These are phyloP conservation scores for Syncephalastrum racemosum DNA, from an alignment of 371 early-diverging fungal species.

Conservation along the genomic window DNA sequence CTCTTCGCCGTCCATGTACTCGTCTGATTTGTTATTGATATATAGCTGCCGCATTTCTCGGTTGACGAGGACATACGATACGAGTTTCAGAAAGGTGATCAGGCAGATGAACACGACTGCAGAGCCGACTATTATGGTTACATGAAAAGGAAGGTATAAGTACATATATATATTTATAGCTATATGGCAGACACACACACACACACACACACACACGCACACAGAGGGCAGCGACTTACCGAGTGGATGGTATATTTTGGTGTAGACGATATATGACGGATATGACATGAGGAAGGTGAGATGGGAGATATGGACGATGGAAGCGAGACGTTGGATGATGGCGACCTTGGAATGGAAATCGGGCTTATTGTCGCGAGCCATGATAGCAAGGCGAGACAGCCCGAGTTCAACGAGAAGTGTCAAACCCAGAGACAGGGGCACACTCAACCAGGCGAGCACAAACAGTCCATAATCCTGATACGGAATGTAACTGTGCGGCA, in stretches of 20 bases:
- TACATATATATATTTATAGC: not conserved
- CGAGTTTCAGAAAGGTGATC: constrained; percentile 75
- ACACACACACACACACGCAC: too few species aligned
- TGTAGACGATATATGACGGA: constrained; percentile 72
- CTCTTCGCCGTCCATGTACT: constrained; percentile 47
- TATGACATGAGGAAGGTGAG: constrained; percentile 56
- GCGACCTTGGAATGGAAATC: constrained; percentile 36
- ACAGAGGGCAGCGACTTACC: constrained; percentile 24
- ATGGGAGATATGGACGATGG: constrained; percentile 53
- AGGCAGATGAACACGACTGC: constrained; percentile 59
- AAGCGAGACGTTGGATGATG: constrained; percentile 31
- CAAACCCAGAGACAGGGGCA: constrained; percentile 52
- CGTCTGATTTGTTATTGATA: constrained; percentile 24
- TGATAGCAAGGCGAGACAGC: constrained; percentile 33
- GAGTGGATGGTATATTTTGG: constrained; percentile 71
- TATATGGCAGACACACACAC: not conserved
- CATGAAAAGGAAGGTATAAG: not conserved
- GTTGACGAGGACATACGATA: constrained; percentile 78
- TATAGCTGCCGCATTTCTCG: constrained; percentile 58
- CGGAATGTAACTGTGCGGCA: constrained; percentile 60
- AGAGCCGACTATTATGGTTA: constrained; percentile 50
- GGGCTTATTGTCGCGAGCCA: constrained; percentile 34
- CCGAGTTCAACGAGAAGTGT: constrained; percentile 60
- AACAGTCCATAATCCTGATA: constrained; percentile 56
- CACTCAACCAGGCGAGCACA: constrained; percentile 47